phyloP scores from a whole-genome alignment of 2,329 filamentous ascomycete genomes.

The Nemania serpens region DNA sequence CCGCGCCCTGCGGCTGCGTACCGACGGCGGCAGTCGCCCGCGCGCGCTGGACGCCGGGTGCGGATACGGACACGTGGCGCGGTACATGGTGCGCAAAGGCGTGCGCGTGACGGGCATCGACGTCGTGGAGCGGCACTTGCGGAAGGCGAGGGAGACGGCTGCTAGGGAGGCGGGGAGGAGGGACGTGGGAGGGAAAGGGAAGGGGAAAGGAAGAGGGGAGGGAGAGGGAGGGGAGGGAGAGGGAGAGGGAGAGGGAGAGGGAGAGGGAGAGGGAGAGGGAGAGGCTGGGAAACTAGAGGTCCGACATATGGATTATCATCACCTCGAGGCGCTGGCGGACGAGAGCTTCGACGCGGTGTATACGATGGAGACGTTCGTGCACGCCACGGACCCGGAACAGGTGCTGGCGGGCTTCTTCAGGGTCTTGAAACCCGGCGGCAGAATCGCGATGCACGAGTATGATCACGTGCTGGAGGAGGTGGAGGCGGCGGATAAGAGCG shows the following conservation, averaged over 20 bases:
- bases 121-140: constrained; percentile 53
- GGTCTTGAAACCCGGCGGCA: constrained; percentile 53
- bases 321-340: constrained; percentile 48
- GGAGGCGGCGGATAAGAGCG: not conserved
- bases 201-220: constrained; percentile 40
- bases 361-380: constrained; percentile 61
- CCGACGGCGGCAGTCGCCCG: constrained; percentile 41
- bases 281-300: constrained; percentile 41
- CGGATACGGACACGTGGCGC: constrained; percentile 55
- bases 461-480: constrained; percentile 42
- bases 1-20: constrained; percentile 42
- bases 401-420: constrained; percentile 54
- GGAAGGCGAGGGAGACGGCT: constrained; percentile 42
- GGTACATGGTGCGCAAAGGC: constrained; percentile 50
- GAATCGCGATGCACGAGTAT: constrained; percentile 53
- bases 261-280: constrained; percentile 39
- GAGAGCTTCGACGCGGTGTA: constrained; percentile 56
- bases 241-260: constrained; percentile 44
- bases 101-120: constrained; percentile 54
- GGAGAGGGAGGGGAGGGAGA: constrained; percentile 39
- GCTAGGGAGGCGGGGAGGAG: constrained; percentile 37
- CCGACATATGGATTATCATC: constrained; percentile 55
- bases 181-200: constrained; percentile 42
- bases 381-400: constrained; percentile 52
- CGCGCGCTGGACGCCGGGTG: constrained; percentile 57